These are phyloP conservation scores for Aciculosporium take DNA, from an alignment of 2,329 filamentous ascomycete species.

Conservation along the genomic window DNA sequence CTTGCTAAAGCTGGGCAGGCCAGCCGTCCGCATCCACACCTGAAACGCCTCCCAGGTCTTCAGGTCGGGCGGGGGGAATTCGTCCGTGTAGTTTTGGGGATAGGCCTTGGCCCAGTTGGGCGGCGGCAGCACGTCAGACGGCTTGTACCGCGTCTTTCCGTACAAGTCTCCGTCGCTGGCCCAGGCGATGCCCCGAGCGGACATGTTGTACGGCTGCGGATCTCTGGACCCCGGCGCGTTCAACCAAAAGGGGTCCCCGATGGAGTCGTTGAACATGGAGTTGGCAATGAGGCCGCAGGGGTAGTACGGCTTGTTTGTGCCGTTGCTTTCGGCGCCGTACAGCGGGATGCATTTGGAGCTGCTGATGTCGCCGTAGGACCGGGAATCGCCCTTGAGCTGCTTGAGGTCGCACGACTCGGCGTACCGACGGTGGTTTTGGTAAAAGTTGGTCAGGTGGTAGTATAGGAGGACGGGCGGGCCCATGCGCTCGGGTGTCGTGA, in stretches of 20 bases:
- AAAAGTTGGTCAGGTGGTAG: constrained; percentile 94
- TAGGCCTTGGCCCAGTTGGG: constrained; percentile 71
- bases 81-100: constrained; percentile 51
- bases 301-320: constrained; percentile 60
- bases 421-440: constrained; percentile 95
- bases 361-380: constrained; percentile 45
- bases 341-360: constrained; percentile 65
- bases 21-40: constrained; percentile 98
- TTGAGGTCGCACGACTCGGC: constrained; percentile 75
- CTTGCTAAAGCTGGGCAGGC: constrained; percentile 89
- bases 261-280: constrained; percentile 92
- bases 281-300: constrained; percentile 95
- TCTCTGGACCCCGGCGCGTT: constrained; percentile 27
- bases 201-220: constrained; percentile 55
- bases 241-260: constrained; percentile 48
- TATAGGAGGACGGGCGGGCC: constrained; percentile 77
- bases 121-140: constrained; percentile 57
- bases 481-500: constrained; percentile 67
- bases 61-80: constrained; percentile 55
- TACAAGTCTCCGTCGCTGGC: constrained; percentile 69
- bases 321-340: constrained; percentile 27
- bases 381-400: constrained; percentile 60
- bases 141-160: constrained; percentile 50
- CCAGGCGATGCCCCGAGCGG: constrained; percentile 74
- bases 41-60: constrained; percentile 73